Conservation (phyloP, 2,329 filamentous ascomycete species). For the Gnomoniopsis sp. region DNA sequence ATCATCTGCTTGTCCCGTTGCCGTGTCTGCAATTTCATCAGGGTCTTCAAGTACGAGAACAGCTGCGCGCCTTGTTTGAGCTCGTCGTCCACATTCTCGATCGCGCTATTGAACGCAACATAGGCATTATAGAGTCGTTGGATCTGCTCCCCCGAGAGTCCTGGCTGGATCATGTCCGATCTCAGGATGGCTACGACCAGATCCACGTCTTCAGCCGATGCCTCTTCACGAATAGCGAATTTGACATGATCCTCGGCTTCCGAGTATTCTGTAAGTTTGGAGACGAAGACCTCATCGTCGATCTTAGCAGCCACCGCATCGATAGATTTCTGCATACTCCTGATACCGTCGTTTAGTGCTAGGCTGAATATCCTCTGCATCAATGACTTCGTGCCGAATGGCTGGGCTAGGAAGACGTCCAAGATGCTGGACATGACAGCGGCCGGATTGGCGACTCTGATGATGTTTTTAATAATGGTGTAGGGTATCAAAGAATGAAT, state of each 20-base stretch:
- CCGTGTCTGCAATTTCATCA: conserved; percentile 86
- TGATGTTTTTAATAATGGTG: conserved; percentile 90
- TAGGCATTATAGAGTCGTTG: conserved; percentile 89
- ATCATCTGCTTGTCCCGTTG: conserved; percentile 97
- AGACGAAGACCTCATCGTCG: conserved; percentile 72
- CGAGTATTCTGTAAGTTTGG: conserved; percentile 78
- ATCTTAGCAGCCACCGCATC: conserved; percentile 74
- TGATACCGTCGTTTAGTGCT: conserved; percentile 87
- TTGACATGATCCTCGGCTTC: conserved; percentile 75
- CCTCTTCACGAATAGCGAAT: conserved; percentile 68
- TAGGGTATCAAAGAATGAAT: conserved; percentile 96
- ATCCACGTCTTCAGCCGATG: conserved; percentile 71
- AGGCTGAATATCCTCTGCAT: conserved; percentile 93
- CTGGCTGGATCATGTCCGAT: conserved; percentile 71
- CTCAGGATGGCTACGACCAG: conserved; percentile 81
- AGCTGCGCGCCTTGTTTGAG: conserved; percentile 86
- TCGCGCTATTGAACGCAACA: conserved; percentile 90
- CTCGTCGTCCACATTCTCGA: conserved; percentile 86
- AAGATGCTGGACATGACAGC: conserved; percentile 95
- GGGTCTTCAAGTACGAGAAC: conserved; percentile 91
- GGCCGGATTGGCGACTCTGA: conserved; percentile 91
- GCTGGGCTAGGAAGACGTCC: conserved; percentile 93
- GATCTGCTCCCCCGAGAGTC: conserved; percentile 71
- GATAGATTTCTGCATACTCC: conserved; percentile 80
- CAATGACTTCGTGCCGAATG: conserved; percentile 84